Percentiles rank a stretch among this genome's conserved stretches.
phyloP scores from a whole-genome alignment of 164 flowering plant species.

The Protea cynaroides region DNA sequence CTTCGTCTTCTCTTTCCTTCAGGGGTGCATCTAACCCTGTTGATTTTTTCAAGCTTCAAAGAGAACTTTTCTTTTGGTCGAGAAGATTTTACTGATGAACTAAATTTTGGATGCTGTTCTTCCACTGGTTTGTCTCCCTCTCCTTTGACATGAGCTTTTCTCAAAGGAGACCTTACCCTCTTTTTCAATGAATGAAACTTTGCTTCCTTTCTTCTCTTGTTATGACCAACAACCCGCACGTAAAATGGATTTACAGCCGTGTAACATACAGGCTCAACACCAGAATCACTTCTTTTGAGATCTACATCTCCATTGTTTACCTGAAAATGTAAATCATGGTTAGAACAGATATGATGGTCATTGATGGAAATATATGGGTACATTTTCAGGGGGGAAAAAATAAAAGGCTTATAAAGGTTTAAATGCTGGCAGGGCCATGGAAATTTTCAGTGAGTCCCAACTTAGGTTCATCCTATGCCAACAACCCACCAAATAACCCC shows the following conservation, averaged over 20 bases:
- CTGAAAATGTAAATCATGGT: conserved; percentile 30
- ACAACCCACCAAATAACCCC: too few species aligned
- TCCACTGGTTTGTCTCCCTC: conserved; percentile 17
- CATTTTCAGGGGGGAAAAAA: not conserved
- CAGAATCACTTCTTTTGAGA: conserved; percentile 35
- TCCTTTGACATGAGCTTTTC: conserved; percentile 14
- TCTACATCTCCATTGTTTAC: conserved; percentile 83
- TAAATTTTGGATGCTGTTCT: conserved; percentile 10
- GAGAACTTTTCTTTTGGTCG: conserved; percentile 29
- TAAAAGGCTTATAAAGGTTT: too few species aligned
- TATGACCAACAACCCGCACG: conserved; percentile 42
- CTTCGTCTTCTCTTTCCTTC: conserved; percentile 69
- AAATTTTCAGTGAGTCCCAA: too few species aligned
- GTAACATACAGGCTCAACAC: conserved; percentile 41
- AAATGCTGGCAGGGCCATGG: too few species aligned
- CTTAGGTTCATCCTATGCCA: too few species aligned
- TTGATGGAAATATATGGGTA: not conserved
- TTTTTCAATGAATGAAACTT: conserved; percentile 41
- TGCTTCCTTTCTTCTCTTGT: conserved; percentile 21
- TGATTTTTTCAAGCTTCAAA: conserved; percentile 32
- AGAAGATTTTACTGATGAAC: conserved; percentile 18
- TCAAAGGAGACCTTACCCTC: conserved; percentile 48
- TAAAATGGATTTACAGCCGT: conserved; percentile 63
- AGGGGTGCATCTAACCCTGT: conserved; percentile 48
- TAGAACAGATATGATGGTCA: not conserved